phyloP scores from a whole-genome alignment of 208 protist genomes.

The Wallacemonas sp. region DNA sequence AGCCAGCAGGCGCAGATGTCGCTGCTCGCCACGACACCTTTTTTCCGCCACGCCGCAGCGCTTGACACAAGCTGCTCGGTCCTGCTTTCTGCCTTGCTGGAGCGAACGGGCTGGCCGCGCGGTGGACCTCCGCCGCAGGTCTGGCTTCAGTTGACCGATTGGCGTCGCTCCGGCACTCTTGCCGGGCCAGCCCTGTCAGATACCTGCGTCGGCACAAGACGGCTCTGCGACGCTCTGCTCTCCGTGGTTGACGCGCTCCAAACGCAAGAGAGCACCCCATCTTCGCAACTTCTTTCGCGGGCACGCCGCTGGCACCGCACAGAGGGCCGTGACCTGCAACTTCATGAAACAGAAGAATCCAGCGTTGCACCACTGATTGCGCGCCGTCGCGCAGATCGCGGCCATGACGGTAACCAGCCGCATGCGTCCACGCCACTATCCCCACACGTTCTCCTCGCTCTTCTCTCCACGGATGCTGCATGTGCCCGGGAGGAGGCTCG shows the following conservation, averaged over 20 bases:
- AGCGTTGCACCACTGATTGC: constrained; percentile 3
- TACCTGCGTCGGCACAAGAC: not conserved
- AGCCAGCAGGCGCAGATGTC: too few relatives aligned
- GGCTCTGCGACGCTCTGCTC: constrained; percentile 2
- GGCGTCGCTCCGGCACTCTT: not conserved
- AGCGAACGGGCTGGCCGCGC: not conserved
- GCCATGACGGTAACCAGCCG: not conserved
- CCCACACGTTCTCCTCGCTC: not conserved
- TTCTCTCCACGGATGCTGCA: not conserved
- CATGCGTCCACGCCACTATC: not conserved
- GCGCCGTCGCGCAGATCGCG: not conserved
- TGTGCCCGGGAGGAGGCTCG: not conserved
- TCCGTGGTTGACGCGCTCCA: not conserved
- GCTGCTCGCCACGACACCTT: constrained; percentile 2
- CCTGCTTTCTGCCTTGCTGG: constrained; percentile 48
- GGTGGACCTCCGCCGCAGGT: not conserved
- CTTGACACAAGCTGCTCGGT: constrained; percentile 57
- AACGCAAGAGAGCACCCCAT: not conserved
- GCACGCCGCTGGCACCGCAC: constrained; percentile 1
- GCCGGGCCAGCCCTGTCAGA: not conserved
- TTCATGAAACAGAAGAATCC: not conserved
- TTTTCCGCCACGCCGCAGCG: constrained; percentile 58
- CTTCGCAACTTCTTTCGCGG: too few relatives aligned
- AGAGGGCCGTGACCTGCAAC: not conserved
- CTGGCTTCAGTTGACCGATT: constrained; percentile 4